Percentiles rank a stretch among this genome's conserved stretches.
Conservation (phyloP, 805 yeast genomes). For the Kockiozyma suomiensis region DNA sequence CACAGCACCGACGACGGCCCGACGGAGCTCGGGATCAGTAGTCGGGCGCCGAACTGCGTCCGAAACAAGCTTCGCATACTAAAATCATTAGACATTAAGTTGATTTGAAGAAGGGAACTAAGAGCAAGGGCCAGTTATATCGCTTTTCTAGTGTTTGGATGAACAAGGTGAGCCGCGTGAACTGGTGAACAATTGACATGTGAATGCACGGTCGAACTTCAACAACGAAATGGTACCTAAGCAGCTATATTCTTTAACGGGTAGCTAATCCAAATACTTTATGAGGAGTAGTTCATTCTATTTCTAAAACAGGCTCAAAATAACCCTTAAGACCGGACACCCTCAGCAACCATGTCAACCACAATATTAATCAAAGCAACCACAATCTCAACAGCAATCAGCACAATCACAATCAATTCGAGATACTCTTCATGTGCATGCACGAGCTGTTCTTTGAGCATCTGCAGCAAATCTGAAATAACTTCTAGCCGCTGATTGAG, state of each 20-base stretch:
- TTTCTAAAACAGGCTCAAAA: too few species aligned
- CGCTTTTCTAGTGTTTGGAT: too few species aligned
- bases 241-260: too few species aligned
- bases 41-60: too few species aligned
- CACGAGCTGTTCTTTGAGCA: constrained; percentile 96
- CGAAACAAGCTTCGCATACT: too few species aligned
- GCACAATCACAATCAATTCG: constrained; percentile 84
- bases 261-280: too few species aligned
- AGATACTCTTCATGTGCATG: constrained; percentile 88
- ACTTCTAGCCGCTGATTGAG: constrained; percentile 92
- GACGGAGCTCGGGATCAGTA: too few species aligned
- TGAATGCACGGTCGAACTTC: not conserved
- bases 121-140: too few species aligned
- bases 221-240: not conserved
- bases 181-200: not conserved
- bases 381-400: constrained; percentile 89
- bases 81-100: too few species aligned
- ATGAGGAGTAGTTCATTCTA: too few species aligned
- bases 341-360: constrained; percentile 30
- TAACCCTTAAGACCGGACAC: not conserved
- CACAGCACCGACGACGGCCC: too few species aligned
- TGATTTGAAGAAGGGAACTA: too few species aligned
- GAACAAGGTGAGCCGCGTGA: not conserved
- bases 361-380: constrained; percentile 59
- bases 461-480: constrained; percentile 86